Evolutionary conservation across 2,329 filamentous ascomycete species (phyloP), one percentile per base, ranked within the genome.

Genomic region (Exophiala aquamarina): DNA sequence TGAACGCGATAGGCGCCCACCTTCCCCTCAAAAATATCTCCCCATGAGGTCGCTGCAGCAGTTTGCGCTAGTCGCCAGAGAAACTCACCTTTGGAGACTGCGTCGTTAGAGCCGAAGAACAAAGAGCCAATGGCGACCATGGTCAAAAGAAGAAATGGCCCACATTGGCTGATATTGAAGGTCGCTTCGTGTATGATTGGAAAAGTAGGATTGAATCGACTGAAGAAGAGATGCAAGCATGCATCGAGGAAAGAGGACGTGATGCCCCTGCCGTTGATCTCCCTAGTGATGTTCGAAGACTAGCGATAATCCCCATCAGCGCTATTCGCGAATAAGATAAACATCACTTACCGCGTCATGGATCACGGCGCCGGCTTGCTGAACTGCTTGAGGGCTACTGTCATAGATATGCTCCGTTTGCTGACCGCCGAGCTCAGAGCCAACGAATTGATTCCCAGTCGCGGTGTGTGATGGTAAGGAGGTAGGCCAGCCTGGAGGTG

Each of bases 181-280:
- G 79, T 82, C 2, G 77, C 67, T 51, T 75, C 67, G 49, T 83
- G 79, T 8, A 84, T 72, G 1, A 83, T 65, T 0, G 80, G 81
- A 53, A 83, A 83, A 1, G 74, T 70, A 1, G 73, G 71, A 59
- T 84, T 83, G 63, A 84, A 83, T 3, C 74, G 71, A 1, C 70
- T 73, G 60, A 83, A 83, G 63, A 78, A 84, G 1, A 83, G 64
- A 48, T 82, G 75, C 33, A 73, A 71, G 58, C 81, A 83, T 3
- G 66, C 69, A 54, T 82, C 78, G 3, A 84, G 63, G 1, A 75
- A 72, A 2, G 62, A 54, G 1, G 76, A 62, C 0, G 73, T 75
- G 2, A 84, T 42, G 39, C 39, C 39, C 14, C 28, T 17, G 8
- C 11, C 39, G 9, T 17, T n/a, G 14, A 42, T 42, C 33, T 32